Base-by-base conservation (phyloP, 2,329 filamentous ascomycete species). In the Hypomyces perniciosus region DNA sequence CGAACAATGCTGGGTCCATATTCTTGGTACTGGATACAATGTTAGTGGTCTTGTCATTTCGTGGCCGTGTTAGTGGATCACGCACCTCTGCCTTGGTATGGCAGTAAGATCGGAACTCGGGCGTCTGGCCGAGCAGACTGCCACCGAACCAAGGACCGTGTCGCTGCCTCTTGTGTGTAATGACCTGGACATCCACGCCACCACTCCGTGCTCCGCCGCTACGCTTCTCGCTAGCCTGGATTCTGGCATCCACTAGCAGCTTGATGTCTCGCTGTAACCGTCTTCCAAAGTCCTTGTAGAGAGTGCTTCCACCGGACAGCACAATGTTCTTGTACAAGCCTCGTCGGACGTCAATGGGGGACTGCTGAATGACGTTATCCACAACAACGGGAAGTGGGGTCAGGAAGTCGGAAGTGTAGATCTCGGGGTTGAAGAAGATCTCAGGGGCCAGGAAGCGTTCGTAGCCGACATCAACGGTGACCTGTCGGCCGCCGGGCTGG, bases 301-400 rank as follows among this genome's bases (percentile, higher is more conserved):
- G 77, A 26, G 93, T 99, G 60, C 91, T 96, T 62, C 93, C 93
- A 67, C 93, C 93, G 4, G 92, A 97, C 35, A 99, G 79, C 34
- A 99, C 93, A 72, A 99, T 99, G 74, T 99, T 99, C 83, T 99
- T 99, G 82, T 99, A 99, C 35, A 99, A 79, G 39, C 93, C 93
- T 72, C 93, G 84, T 65, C 93, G 87, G 42, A 99, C 95, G 66
- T 99, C 93, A 62, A 99, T 99, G 39, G 93, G 93, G 33, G 92
- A 96, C 51, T 90, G 92, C 72, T 99, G 93, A 62, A 99, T 99
- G 57, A 97, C 93, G 51, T 86, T 87, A 66, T 99, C 93, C 55
- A 99, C 95, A 46, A 99, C 93, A 46, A 82, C 88, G 27, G 93
- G 93, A 7, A 99, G 81, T 10, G 93, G 93, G 9, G 93, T 99